Percentiles rank a stretch among this genome's conserved stretches.
These are phyloP conservation scores for Saccharomycodes ludwigii DNA, from an alignment of 805 yeast genomes.

Conservation along the genomic window DNA sequence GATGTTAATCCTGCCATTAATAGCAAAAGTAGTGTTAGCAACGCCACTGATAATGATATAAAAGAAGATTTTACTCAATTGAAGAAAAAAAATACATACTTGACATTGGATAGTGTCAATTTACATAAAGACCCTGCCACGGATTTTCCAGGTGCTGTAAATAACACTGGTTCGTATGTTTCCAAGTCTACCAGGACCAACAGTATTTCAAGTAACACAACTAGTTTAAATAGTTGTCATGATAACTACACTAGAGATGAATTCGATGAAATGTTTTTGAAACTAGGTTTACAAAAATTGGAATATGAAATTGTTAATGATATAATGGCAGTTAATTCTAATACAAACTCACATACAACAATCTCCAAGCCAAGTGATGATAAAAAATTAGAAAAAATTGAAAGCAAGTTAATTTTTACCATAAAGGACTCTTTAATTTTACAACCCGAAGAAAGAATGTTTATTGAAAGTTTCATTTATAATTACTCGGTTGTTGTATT, in stretches of 20 bases:
- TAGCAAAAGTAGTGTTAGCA: not conserved
- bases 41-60: not conserved
- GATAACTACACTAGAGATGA: not conserved
- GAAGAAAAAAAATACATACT: too few relatives aligned
- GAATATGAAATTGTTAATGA: conserved; percentile 9
- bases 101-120: too few relatives aligned
- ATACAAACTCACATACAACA: too few relatives aligned
- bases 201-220: too few relatives aligned
- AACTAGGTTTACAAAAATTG: conserved; percentile 6
- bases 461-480: conserved; percentile 33
- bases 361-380: not conserved
- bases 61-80: not conserved
- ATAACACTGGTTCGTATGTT: too few relatives aligned
- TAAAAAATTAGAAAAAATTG: not conserved
- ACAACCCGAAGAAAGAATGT: conserved; percentile 24
- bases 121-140: too few relatives aligned
- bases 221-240: too few relatives aligned
- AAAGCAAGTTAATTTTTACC: conserved; percentile 3
- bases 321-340: conserved; percentile 5
- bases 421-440: conserved; percentile 4
- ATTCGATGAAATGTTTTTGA: not conserved
- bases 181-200: too few relatives aligned
- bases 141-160: too few relatives aligned
- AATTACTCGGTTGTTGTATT: conserved; percentile 29
- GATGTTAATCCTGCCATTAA: not conserved